These are phyloP conservation scores for Xylaria castorea DNA, from an alignment of 495 filamentous ascomycete species.

Conservation along the genomic window DNA sequence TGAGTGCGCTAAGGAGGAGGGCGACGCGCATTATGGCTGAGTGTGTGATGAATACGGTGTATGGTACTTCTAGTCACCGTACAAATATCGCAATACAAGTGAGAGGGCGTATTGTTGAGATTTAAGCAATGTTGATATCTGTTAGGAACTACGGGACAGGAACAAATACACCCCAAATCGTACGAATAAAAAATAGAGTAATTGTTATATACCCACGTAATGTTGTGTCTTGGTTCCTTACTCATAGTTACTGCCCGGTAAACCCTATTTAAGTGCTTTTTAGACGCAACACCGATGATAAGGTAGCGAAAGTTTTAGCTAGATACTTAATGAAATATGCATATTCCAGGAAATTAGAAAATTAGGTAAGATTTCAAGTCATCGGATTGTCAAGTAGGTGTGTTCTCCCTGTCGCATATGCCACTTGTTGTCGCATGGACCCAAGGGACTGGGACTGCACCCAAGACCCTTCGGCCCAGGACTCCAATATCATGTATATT, in stretches of 20 bases:
- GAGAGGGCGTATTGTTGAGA: no score
- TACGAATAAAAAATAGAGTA: neutral
- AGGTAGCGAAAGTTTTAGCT: neutral
- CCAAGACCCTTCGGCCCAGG: no score
- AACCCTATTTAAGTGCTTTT: neutral
- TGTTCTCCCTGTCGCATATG: no score
- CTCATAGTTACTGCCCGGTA: neutral
- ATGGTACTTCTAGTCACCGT: neutral
- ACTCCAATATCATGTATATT: no score
- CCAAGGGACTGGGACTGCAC: no score
- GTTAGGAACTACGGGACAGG: neutral
- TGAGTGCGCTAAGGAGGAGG: slow-evolving; percentile 1
- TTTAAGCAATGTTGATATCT: neutral
- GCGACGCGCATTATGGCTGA: neutral
- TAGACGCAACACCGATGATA: neutral
- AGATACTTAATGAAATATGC: neutral
- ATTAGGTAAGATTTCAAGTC: neutral
- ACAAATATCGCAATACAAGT: neutral
- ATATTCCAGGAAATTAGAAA: neutral
- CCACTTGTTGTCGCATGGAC: no score
- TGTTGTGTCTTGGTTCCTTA: neutral
- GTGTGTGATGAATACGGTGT: neutral
- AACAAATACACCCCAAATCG: neutral
- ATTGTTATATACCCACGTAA: neutral
- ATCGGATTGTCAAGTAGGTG: neutral